Evolutionary conservation across 371 early-diverging fungal species (phyloP).

Genomic region (Zychaea mexicana): DNA sequence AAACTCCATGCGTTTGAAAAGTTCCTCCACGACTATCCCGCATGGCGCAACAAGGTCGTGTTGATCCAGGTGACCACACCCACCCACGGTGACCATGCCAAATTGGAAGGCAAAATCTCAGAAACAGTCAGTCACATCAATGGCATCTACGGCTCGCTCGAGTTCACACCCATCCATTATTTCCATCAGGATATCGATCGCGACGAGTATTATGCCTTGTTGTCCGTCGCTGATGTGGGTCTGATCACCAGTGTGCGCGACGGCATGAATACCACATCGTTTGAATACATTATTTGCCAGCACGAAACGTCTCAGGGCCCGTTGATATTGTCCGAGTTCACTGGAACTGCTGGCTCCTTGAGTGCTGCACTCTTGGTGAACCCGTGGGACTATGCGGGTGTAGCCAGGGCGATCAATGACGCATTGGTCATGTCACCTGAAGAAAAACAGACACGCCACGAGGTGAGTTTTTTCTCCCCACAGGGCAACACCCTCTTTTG

Average conservation of each 20-base stretch:
- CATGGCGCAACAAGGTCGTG: constrained; percentile 89
- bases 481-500: constrained; percentile 13
- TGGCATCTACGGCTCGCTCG: constrained; percentile 91
- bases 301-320: constrained; percentile 85
- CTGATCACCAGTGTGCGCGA: constrained; percentile 97
- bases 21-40: constrained; percentile 88
- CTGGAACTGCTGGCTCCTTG: constrained; percentile 91
- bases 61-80: constrained; percentile 74
- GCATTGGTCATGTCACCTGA: constrained; percentile 78
- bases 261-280: constrained; percentile 99
- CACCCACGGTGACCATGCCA: constrained; percentile 53
- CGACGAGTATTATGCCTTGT: constrained; percentile 95
- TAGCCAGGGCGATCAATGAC: constrained; percentile 85
- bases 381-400: constrained; percentile 92
- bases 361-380: constrained; percentile 89
- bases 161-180: constrained; percentile 94
- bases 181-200: constrained; percentile 94
- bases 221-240: constrained; percentile 94
- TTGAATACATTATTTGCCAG: constrained; percentile 98
- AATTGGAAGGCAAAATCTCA: constrained; percentile 85
- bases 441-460: constrained; percentile 62
- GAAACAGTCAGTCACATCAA: constrained; percentile 95
- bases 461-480: too few relatives aligned
- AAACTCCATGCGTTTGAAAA: constrained; percentile 94
- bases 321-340: constrained; percentile 97